These are phyloP conservation scores for Pyrenula massariospora DNA, from an alignment of 495 filamentous ascomycete species.

Conservation along the genomic window DNA sequence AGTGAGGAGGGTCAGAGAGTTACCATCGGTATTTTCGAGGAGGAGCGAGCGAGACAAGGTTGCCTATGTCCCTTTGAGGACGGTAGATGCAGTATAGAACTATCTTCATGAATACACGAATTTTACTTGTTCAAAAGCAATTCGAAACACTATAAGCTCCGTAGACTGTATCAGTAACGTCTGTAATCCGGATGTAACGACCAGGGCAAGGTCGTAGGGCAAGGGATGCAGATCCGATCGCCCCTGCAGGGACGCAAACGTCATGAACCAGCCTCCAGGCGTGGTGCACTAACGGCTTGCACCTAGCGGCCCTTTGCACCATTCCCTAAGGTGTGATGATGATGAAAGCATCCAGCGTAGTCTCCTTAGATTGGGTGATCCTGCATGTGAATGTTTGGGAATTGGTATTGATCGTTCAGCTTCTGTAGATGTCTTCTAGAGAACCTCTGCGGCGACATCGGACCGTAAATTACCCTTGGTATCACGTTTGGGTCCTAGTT, in stretches of 20 bases:
- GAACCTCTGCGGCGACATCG: background rate
- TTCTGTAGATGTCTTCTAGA: background rate
- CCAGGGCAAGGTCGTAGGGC: too few species aligned
- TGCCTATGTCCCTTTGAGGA: slow-evolving; percentile 47
- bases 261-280: background rate
- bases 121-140: background rate
- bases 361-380: too few species aligned
- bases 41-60: slow-evolving; percentile 30
- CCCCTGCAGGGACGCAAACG: background rate
- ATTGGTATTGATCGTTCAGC: too few species aligned
- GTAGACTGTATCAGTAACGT: too few species aligned
- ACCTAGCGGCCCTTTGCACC: too few species aligned
- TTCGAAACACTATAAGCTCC: too few species aligned
- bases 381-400: too few species aligned
- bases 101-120: background rate
- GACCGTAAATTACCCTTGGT: background rate
- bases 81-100: slow-evolving; percentile 22
- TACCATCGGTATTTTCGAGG: slow-evolving; percentile 16
- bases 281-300: background rate
- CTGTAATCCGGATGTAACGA: too few species aligned
- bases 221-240: background rate
- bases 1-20: slow-evolving; percentile 24
- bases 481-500: background rate
- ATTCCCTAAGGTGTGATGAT: background rate
- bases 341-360: background rate